Evolutionary conservation across 2,329 filamentous ascomycete species (phyloP).

Genomic region (Cladosporium halotolerans): DNA sequence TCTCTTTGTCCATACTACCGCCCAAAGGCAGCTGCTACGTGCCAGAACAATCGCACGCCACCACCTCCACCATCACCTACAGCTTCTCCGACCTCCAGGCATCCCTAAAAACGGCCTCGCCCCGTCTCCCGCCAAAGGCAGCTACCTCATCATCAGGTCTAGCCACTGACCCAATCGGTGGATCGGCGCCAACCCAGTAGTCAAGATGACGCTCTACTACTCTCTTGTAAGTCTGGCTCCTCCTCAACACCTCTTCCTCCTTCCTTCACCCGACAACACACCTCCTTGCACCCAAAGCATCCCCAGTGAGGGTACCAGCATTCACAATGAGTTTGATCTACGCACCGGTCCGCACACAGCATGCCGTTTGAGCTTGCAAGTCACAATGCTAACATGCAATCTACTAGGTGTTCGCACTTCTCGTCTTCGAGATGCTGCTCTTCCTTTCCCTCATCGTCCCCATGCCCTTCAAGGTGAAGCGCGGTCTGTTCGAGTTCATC

Average conservation of each 20-base stretch:
- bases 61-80: not conserved
- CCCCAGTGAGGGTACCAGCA: not conserved
- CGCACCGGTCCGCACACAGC: slow-evolving; percentile 26
- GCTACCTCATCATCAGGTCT: not conserved
- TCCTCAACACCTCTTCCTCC: not conserved
- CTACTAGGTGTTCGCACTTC: slow-evolving; percentile 69
- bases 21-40: too few species aligned
- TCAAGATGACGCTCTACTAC: slow-evolving; percentile 64
- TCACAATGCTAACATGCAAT: slow-evolving; percentile 12
- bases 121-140: not conserved
- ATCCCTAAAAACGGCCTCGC: not conserved
- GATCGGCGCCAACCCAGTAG: slow-evolving; percentile 9
- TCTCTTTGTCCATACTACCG: too few species aligned
- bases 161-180: slow-evolving; percentile 10
- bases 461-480: slow-evolving; percentile 77
- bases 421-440: slow-evolving; percentile 76
- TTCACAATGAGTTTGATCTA: slow-evolving; percentile 33
- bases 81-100: not conserved
- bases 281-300: slow-evolving; percentile 2
- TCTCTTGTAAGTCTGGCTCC: slow-evolving; percentile 50
- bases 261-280: slow-evolving; percentile 1
- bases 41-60: too few species aligned
- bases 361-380: not conserved
- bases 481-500: slow-evolving; percentile 91
- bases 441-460: slow-evolving; percentile 78